phyloP scores from a whole-genome alignment of 108 stramenopile genomes.

The Conticribra guillardii region DNA sequence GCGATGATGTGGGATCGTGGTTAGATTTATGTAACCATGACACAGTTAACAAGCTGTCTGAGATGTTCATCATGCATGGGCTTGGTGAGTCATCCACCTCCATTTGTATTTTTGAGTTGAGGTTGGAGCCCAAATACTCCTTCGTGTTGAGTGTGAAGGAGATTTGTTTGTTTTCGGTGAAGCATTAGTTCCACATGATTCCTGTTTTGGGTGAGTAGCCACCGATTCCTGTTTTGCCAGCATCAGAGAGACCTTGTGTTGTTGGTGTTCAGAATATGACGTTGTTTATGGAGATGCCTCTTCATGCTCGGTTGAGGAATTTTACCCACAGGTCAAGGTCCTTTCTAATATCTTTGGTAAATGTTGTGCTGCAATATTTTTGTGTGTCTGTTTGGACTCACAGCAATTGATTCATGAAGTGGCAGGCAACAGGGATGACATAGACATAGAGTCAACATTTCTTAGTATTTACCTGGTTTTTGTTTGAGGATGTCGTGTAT shows the following conservation, averaged over 20 bases:
- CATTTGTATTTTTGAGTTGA: not conserved
- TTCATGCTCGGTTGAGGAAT: conserved; percentile 1
- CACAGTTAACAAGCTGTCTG: conserved; percentile 7
- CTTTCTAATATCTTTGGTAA: not conserved
- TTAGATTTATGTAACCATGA: too few species aligned
- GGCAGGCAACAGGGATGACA: conserved; percentile 9
- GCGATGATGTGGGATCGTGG: too few species aligned
- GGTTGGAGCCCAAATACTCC: conserved; percentile 10
- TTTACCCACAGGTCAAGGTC: conserved; percentile 23
- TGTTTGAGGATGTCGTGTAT: too few species aligned
- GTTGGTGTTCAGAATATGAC: conserved; percentile 17
- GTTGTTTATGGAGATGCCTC: conserved; percentile 30
- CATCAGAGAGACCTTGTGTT: not conserved
- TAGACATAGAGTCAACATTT: conserved; percentile 13
- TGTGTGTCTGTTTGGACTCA: not conserved
- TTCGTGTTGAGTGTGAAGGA: conserved; percentile 16
- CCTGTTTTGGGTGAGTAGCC: conserved; percentile 3
- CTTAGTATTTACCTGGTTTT: not conserved
- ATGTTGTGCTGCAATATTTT: not conserved
- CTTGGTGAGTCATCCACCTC: not conserved
- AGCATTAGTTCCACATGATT: conserved; percentile 11
- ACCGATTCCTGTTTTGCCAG: conserved; percentile 13
- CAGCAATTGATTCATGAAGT: conserved; percentile 22
- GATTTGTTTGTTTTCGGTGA: conserved; percentile 6
- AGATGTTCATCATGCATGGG: conserved; percentile 12